Evolutionary conservation across 2,329 filamentous ascomycete species (phyloP), one percentile per base, ranked within the genome.

Genomic region (Pyrenochaeta sp.): DNA sequence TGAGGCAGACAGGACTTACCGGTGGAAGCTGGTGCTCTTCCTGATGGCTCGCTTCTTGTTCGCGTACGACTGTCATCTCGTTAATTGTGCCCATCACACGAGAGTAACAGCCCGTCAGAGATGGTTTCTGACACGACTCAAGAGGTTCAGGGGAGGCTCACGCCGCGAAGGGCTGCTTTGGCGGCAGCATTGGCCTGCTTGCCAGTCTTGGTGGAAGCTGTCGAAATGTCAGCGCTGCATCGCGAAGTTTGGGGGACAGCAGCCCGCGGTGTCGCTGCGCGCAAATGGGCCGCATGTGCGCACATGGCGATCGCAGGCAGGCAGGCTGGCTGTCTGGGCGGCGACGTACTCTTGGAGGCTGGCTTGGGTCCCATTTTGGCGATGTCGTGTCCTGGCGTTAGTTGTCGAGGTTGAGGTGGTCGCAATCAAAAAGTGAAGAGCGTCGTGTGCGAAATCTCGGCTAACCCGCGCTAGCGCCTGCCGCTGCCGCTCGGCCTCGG

Each of bases 21-120:
- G 90, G 86, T 96, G 93, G 89, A 97, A 99, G 75, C 88, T 92
- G 68, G 93, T 96, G 76, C 85, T 91, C 74, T 85, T 65, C 76
- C 93, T 88, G 78, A 95, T 86, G 85, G 96, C 96, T 81, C 85
- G 85, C 80, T 88, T 85, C 85, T 96, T 96, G 81, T 94, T 85
- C 76, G 85, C 80, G 75, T 87, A 80, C 69, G 80, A 80, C 84
- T 87, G 75, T 69, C 60, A 62, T 68, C 65, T 69, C 65, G 65
- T 70, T 67, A 70, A 68, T 65, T 62, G 59, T 63, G 60, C 53
- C 60, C 61, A 51, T 60, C 60, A 65, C 60, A 63, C 58, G 63
- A 67, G 65, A 73, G 73, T 59, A 68, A 75, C 71, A 77, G 72
- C 74, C 73, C 72, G 75, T 77, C 75, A 79, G 76, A 74, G 72